Evolutionary conservation across 352 stramenopile species (phyloP).

Genomic region (Aphanomyces cochlioides): DNA sequence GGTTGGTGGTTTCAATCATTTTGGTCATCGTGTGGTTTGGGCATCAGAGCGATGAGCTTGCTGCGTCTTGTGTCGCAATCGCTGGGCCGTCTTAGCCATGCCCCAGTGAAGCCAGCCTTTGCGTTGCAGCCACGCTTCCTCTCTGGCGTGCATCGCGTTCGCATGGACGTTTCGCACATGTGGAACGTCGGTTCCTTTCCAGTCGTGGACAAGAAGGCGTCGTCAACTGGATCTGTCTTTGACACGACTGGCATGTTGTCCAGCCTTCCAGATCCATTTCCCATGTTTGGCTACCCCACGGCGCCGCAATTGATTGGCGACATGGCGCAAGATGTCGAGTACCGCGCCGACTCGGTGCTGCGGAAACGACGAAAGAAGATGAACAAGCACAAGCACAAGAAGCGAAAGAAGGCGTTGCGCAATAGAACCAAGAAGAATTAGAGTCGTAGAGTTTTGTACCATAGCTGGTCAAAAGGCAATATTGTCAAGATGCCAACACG

Average conservation of each 20-base stretch:
- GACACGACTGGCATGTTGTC: conserved; percentile 81
- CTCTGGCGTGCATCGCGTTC: conserved; percentile 29
- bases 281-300: conserved; percentile 42
- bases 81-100: neutral
- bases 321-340: conserved; percentile 54
- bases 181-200: conserved; percentile 78
- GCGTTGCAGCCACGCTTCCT: conserved; percentile 9
- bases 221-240: conserved; percentile 51
- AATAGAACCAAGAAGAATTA: conserved; percentile 90
- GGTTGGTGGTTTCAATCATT: conserved; percentile 22
- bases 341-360: conserved; percentile 79
- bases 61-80: neutral
- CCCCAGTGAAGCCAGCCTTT: neutral
- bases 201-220: conserved; percentile 36
- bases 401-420: conserved; percentile 83
- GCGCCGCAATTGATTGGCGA: conserved; percentile 54
- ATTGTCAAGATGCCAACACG: neutral
- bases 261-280: conserved; percentile 53
- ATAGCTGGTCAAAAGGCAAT: conserved; percentile 1
- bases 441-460: conserved; percentile 6
- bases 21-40: conserved; percentile 18
- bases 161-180: conserved; percentile 54
- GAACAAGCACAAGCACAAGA: conserved; percentile 92
- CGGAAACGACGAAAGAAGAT: conserved; percentile 91
- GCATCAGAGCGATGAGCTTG: conserved; percentile 1